These are phyloP conservation scores for Exophiala oligosperma DNA, from an alignment of 2,329 filamentous ascomycete species.

Conservation along the genomic window DNA sequence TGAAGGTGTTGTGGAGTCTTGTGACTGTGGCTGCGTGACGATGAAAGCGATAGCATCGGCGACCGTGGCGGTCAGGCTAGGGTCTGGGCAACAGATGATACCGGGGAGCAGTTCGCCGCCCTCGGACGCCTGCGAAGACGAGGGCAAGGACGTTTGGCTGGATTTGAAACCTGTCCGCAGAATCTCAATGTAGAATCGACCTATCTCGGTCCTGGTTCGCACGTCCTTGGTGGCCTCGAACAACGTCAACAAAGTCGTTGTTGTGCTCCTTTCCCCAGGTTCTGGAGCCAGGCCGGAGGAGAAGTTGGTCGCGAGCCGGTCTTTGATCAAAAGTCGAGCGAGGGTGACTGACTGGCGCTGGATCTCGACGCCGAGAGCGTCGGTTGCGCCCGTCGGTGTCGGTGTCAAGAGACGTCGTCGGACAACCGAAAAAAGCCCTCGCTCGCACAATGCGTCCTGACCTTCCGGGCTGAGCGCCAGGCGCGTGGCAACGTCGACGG, in stretches of 20 bases:
- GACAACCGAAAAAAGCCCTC: not conserved
- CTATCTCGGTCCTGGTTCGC: slow-evolving; percentile 16
- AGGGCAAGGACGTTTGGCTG: not conserved
- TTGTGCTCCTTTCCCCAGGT: not conserved
- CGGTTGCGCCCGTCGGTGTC: not conserved
- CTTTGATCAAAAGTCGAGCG: slow-evolving; percentile 20
- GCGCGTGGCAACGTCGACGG: slow-evolving; percentile 18
- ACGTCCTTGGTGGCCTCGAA: slow-evolving; percentile 15
- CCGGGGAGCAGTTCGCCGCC: not conserved
- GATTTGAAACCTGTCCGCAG: slow-evolving; percentile 11
- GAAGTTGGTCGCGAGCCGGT: not conserved
- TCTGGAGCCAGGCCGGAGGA: not conserved
- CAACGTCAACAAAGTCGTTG: slow-evolving; percentile 7
- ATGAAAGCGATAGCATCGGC: slow-evolving; percentile 15
- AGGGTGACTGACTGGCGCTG: slow-evolving; percentile 14
- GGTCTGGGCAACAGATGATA: not conserved
- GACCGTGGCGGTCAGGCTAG: not conserved
- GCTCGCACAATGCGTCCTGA: slow-evolving; percentile 10
- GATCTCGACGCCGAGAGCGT: slow-evolving; percentile 10
- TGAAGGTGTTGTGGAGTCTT: not conserved
- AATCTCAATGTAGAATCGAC: slow-evolving; percentile 20
- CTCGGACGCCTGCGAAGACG: not conserved
- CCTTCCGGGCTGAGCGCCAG: slow-evolving; percentile 19
- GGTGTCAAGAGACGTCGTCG: slow-evolving; percentile 5
- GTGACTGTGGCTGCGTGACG: slow-evolving; percentile 8